These are phyloP conservation scores for Puccinia sorghi DNA, from an alignment of 1,284 basidiomycete genomes.

Conservation along the genomic window DNA sequence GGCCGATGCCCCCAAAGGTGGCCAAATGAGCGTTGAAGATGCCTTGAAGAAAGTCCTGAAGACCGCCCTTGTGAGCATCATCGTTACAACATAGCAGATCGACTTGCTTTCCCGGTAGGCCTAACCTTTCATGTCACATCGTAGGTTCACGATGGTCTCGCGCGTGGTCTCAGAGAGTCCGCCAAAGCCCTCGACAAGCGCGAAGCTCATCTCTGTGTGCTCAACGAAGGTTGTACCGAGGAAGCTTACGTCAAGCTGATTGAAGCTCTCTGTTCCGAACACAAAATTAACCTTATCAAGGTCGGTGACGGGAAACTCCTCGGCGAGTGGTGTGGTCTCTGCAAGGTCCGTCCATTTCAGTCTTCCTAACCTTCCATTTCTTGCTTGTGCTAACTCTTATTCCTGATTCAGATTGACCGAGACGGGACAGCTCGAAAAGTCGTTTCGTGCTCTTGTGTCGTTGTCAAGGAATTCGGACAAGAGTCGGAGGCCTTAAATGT, in stretches of 20 bases:
- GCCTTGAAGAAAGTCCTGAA: slow-evolving; percentile 80
- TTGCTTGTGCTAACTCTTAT: neutral
- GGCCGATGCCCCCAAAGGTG: slow-evolving; percentile 75
- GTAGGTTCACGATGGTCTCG: slow-evolving; percentile 47
- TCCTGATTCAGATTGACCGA: slow-evolving; percentile 29
- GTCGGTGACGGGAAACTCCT: slow-evolving; percentile 48
- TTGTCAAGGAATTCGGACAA: slow-evolving; percentile 49
- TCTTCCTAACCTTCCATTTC: neutral
- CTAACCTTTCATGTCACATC: neutral
- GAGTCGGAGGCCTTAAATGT: slow-evolving; percentile 49
- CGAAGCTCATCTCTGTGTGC: slow-evolving; percentile 46
- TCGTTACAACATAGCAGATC: neutral
- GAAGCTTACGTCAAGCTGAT: slow-evolving; percentile 46
- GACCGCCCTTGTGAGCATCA: slow-evolving; percentile 52
- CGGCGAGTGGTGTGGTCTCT: slow-evolving; percentile 48
- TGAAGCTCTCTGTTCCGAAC: slow-evolving; percentile 47
- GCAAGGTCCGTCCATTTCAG: slow-evolving; percentile 24
- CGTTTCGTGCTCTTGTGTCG: slow-evolving; percentile 45
- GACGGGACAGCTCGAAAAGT: slow-evolving; percentile 48
- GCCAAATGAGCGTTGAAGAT: slow-evolving; percentile 94
- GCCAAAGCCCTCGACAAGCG: slow-evolving; percentile 48
- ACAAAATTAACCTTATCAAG: slow-evolving; percentile 50
- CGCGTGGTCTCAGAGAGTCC: slow-evolving; percentile 40
- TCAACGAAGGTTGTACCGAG: slow-evolving; percentile 49
- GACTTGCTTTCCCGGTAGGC: neutral